Conservation (phyloP, 2,329 filamentous ascomycete species). For the Metarhizium anisopliae region DNA sequence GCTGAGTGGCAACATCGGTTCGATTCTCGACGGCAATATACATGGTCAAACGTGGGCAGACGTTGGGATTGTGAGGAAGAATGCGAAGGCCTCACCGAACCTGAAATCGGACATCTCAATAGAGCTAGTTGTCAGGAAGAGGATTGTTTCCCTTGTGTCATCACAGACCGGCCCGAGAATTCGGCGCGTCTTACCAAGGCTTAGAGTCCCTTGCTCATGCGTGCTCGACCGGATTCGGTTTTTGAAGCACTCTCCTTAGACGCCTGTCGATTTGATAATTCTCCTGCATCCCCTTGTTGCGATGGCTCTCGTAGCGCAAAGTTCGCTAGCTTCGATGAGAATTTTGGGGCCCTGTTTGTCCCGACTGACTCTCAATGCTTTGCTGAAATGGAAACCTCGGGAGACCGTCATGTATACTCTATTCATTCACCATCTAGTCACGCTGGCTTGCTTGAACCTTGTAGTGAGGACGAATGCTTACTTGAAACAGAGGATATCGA, state of each 20-base stretch:
- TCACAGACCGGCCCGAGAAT: background rate
- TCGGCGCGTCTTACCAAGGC: background rate
- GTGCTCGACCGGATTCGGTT: background rate
- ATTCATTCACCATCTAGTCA: conserved; percentile 34
- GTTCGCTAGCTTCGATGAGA: background rate
- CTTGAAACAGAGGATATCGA: conserved; percentile 94
- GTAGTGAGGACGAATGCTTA: conserved; percentile 79
- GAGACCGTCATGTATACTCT: background rate
- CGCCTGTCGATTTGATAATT: background rate
- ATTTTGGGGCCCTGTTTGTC: background rate
- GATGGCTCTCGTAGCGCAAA: background rate
- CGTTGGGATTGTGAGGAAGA: conserved; percentile 22
- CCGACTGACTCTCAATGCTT: background rate
- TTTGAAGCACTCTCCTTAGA: background rate
- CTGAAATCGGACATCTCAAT: background rate
- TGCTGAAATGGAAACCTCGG: background rate
- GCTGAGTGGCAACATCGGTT: conserved; percentile 12
- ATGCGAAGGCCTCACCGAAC: background rate
- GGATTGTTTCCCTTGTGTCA: background rate
- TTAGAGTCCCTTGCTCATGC: conserved; percentile 1
- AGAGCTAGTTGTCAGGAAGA: background rate
- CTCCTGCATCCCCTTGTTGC: background rate
- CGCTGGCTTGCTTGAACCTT: conserved; percentile 57
- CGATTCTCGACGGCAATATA: conserved; percentile 23
- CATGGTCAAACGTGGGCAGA: conserved; percentile 25